Evolutionary conservation across 192 early-diverging fungal genomes (phyloP), one percentile per base, ranked within the genome.

Genomic region (Backusella psychrophila): DNA sequence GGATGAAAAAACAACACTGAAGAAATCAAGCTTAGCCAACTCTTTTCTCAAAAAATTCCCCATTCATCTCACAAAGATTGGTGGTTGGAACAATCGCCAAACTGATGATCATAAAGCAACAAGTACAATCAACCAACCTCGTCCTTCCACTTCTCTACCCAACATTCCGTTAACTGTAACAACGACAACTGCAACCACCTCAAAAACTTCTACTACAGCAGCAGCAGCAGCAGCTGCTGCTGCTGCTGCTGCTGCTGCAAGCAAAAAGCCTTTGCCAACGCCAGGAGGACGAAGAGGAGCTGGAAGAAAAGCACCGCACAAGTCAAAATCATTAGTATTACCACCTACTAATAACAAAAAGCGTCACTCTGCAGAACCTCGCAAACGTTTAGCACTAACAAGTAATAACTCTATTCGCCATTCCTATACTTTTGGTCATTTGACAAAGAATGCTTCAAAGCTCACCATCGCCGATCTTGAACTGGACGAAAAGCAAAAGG

Each of bases 401-500:
- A 76, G 82, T 59, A 74, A 26, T 63, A 78, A 19, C 77, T 81
- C 56, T 79, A 86, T 56, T 79, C 83, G 74, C 78, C 83, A 63
- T 84, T 82, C 71, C 69, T 85, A 33, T 81, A 86, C 78, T 77
- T 85, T 69, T 83, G 85, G 66, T 69, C 77, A 41, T 77, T 76
- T n/a, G 36, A 15, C 52, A 29, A 63, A 63, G 12, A 29, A 26
- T 29, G 56, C 56, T 29, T 63, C 56, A 63, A 63, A 63, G 23
- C 56, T 63, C 23, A 63, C 56, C 11, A 63, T 63, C 12, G 21
- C 56, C n/a, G 56, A 63, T 63, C 56, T 63, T 12, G 56, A 63
- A 29, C 56, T 63, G 3, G 23, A 63, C 56, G 56, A 26, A 63
- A 63, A 63, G 26, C 56, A 63, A 26, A 63, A 63, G 56, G 23